Evolutionary conservation across 73 alveolate species (phyloP).

Genomic region (Urostyla sp.): DNA sequence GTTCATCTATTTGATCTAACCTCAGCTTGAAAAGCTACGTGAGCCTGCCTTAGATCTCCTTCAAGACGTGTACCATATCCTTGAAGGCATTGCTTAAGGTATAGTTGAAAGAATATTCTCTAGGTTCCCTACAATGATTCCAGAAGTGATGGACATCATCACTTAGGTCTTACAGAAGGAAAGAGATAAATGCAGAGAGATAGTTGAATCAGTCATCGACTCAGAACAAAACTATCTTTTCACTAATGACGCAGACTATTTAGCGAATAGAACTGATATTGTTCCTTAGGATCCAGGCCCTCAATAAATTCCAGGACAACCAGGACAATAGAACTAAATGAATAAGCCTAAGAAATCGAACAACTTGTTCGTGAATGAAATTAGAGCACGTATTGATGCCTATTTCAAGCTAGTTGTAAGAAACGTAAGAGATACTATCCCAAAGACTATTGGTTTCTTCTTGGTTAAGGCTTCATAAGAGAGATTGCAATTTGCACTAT

Average conservation of each 20-base stretch:
- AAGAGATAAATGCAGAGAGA: conserved; percentile 79
- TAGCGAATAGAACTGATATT: conserved; percentile 84
- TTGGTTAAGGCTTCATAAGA: conserved; percentile 92
- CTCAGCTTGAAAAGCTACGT: conserved; percentile 82
- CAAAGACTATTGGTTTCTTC: conserved; percentile 97
- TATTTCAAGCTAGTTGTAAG: conserved; percentile 92
- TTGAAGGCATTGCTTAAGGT: conserved; percentile 84
- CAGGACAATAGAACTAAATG: neutral
- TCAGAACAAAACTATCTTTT: conserved; percentile 92
- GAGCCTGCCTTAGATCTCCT: conserved; percentile 91
- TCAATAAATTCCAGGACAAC: neutral
- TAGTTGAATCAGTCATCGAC: conserved; percentile 85
- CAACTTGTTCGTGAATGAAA: conserved; percentile 80
- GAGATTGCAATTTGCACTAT: conserved; percentile 66
- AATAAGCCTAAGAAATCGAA: conserved; percentile 60
- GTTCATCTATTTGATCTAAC: conserved; percentile 83
- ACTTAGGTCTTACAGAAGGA: conserved; percentile 69
- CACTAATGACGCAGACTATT: conserved; percentile 92
- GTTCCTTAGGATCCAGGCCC: conserved; percentile 68
- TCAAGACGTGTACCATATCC: conserved; percentile 79
- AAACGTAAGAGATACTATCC: conserved; percentile 93
- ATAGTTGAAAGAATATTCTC: conserved; percentile 77
- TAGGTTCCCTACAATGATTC: conserved; percentile 83
- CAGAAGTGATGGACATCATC: conserved; percentile 80
- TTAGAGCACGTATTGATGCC: conserved; percentile 91